These are phyloP conservation scores for Colletotrichum abscissum DNA, from an alignment of 2,329 filamentous ascomycete species.

Conservation along the genomic window DNA sequence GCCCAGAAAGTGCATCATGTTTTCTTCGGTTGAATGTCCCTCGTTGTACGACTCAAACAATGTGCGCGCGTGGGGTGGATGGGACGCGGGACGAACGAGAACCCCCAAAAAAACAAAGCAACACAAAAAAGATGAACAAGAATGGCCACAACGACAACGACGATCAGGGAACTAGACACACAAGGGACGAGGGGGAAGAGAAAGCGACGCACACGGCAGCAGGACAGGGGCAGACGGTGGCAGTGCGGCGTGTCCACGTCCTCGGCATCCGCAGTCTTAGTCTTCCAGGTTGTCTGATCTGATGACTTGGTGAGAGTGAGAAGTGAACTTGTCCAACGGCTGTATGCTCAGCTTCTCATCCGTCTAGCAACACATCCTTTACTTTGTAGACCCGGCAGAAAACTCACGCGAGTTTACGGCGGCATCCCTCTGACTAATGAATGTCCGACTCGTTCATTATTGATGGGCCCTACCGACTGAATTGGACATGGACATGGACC, in stretches of 20 bases:
- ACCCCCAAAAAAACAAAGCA: neutral
- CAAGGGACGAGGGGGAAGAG: neutral
- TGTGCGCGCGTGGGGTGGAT: neutral
- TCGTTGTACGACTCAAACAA: neutral
- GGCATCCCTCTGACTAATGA: slow-evolving; percentile 29
- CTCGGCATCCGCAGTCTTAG: neutral
- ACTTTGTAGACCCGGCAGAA: neutral
- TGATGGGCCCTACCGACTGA: neutral
- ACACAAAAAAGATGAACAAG: neutral
- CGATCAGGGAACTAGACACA: neutral
- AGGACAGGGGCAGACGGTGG: neutral
- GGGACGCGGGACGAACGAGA: neutral
- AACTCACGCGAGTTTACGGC: neutral
- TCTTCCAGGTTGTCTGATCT: neutral
- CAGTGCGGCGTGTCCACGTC: neutral
- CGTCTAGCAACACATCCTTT: neutral
- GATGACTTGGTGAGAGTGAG: neutral
- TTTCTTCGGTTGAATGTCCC: neutral
- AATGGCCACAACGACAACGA: neutral
- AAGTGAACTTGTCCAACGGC: neutral
- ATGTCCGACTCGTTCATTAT: neutral
- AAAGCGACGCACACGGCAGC: neutral
- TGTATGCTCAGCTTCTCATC: neutral
- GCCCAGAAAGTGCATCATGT: slow-evolving; percentile 29
- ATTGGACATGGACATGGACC: no score